phyloP scores from a whole-genome alignment of 257 asterid genomes.

The Penstemon davidsonii region DNA sequence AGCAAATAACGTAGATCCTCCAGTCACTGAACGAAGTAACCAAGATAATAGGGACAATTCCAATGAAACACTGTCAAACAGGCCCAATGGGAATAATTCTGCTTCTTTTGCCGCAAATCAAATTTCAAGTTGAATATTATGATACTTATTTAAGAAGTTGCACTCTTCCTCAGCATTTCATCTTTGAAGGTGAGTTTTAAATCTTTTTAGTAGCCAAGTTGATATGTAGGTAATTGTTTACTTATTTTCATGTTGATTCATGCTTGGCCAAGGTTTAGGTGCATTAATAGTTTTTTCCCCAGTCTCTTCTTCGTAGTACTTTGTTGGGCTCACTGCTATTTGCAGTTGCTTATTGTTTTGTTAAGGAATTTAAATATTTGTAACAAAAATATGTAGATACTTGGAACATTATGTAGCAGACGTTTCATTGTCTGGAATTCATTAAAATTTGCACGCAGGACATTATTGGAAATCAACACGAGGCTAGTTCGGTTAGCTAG shows the following conservation, averaged over 20 bases:
- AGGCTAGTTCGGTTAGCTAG: too few relatives aligned
- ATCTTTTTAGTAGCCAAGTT: constrained; percentile 15
- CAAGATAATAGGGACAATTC: constrained; percentile 32
- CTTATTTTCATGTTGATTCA: background rate
- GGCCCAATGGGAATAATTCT: constrained; percentile 32
- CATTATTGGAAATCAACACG: too few relatives aligned
- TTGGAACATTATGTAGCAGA: too few relatives aligned
- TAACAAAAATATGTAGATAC: too few relatives aligned
- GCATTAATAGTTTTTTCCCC: background rate
- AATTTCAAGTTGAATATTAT: constrained; percentile 35
- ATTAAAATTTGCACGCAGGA: too few relatives aligned
- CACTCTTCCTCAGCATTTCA: constrained; percentile 61
- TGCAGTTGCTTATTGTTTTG: too few relatives aligned
- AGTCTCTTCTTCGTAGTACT: background rate
- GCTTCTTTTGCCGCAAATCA: constrained; percentile 55
- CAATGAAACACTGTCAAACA: constrained; percentile 24
- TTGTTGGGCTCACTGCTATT: too few relatives aligned
- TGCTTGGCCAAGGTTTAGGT: constrained; percentile 1
- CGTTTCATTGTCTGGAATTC: too few relatives aligned
- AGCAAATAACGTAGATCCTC: constrained; percentile 36
- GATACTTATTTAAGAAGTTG: constrained; percentile 27
- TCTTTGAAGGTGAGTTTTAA: constrained; percentile 61
- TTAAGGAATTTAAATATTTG: too few relatives aligned
- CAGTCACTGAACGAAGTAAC: constrained; percentile 43
- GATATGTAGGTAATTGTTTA: background rate